Conservation (phyloP, 164 flowering plant genomes). For the Piper betle region DNA sequence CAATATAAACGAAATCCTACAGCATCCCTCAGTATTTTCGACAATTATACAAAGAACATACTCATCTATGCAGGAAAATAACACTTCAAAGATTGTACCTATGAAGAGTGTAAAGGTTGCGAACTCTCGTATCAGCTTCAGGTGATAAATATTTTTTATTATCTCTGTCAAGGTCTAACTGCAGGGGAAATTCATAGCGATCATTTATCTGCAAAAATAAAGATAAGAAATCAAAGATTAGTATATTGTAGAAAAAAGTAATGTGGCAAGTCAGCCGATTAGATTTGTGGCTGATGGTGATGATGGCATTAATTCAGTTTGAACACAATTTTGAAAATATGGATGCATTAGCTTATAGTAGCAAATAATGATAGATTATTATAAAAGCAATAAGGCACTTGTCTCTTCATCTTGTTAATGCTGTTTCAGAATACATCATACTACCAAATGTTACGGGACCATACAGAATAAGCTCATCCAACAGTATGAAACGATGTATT, state of each 20-base stretch:
- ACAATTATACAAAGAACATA: neutral
- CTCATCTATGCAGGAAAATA: neutral
- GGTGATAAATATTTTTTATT: constrained; percentile 53
- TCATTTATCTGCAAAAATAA: constrained; percentile 41
- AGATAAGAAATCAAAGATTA: neutral
- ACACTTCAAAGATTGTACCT: constrained; percentile 21
- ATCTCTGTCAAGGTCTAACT: constrained; percentile 57
- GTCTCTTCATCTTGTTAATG: too few relatives aligned
- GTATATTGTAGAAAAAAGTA: neutral
- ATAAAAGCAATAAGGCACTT: too few relatives aligned
- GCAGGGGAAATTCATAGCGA: constrained; percentile 50
- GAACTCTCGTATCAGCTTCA: constrained; percentile 52
- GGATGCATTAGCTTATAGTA: too few relatives aligned
- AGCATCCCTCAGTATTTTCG: neutral
- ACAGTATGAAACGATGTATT: neutral
- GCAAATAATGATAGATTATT: too few relatives aligned
- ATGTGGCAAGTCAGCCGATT: neutral
- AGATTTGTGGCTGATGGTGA: neutral
- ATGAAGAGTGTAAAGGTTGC: constrained; percentile 53
- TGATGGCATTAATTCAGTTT: too few relatives aligned
- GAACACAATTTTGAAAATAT: too few relatives aligned
- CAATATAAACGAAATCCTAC: too few relatives aligned
- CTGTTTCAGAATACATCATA: too few relatives aligned
- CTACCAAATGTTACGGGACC: too few relatives aligned
- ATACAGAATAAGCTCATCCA: too few relatives aligned